Percentiles rank a stretch among this genome's conserved stretches.
These are phyloP conservation scores for Suillus weaverae DNA, from an alignment of 768 basidiomycete genomes.

Conservation along the genomic window DNA sequence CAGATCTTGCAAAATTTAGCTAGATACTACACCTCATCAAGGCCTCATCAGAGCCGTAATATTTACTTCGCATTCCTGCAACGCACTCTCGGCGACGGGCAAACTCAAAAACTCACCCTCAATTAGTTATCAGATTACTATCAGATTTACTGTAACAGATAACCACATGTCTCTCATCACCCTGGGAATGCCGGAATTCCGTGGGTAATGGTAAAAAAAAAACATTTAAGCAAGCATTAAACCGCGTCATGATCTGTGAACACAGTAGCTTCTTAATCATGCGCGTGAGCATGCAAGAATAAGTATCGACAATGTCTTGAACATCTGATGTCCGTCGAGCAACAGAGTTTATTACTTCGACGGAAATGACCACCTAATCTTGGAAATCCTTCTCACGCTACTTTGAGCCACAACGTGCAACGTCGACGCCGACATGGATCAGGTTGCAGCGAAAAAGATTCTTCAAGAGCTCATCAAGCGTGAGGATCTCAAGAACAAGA, in stretches of 20 bases:
- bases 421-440: constrained; percentile 43
- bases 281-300: neutral
- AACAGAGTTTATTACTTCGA: neutral
- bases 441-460: constrained; percentile 63
- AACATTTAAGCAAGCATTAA: neutral
- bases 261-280: neutral
- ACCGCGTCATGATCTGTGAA: constrained; percentile 1
- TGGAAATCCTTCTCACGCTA: neutral
- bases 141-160: constrained; percentile 5
- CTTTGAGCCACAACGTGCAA: neutral
- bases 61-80: neutral
- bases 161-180: constrained; percentile 6
- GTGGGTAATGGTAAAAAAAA: constrained; percentile 5
- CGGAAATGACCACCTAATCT: neutral
- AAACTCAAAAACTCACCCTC: neutral
- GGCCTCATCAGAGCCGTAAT: too few relatives aligned
- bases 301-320: neutral
- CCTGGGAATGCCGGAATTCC: constrained; percentile 8
- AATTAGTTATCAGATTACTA: constrained; percentile 1
- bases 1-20: constrained; percentile 14
- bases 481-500: constrained; percentile 71
- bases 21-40: neutral
- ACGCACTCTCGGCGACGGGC: neutral
- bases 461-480: constrained; percentile 75
- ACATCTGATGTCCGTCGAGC: neutral